Evolutionary conservation across 2,329 filamentous ascomycete species (phyloP), one percentile per base, ranked within the genome.

Genomic region (Zymoseptoria crescenta): DNA sequence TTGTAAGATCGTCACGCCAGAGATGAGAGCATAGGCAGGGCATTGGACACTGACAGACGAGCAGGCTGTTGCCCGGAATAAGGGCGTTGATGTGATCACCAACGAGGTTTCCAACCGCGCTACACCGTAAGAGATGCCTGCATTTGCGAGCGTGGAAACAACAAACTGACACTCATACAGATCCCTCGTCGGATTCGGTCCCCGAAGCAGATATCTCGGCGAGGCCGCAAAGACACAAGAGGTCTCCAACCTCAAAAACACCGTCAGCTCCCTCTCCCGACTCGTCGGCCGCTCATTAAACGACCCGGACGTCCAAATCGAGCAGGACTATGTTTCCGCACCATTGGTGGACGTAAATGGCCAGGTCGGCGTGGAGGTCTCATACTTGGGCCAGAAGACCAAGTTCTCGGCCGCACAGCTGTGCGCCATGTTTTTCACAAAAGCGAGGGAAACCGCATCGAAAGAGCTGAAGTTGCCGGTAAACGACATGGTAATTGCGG

Each of bases 161-260:
- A 53, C 55, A 52, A 58, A 60, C 62, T 68, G 60, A 68, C 54
- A 62, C 67, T 55, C 59, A 57, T 51, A 21, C 71, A 95, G 92
- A 63, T 91, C 94, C 64, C 82, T 99, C 67, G 94, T 99, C 71
- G 92, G 91, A 72, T 99, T 99, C 77, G 91, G 91, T 61, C 88
- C 91, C 74, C 96, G 96, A 80, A 87, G 84, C 76, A 89, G 94
- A 80, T 96, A 95, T 75, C 84, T 99, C 66, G 94, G 94, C 67
- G 94, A 99, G 81, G 78, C 89, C 59, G 94, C 94, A 68, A 97
- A 97, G 85, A 97, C 93, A 68, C 93, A 96, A 80, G 94, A 99
- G 80, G 95, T 96, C 74, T 96, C 93, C 73, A 99, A 99, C 83
- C 86, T 97, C 73, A 99, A 97, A 83, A 99, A 99, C 84, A 99